Evolutionary conservation across 768 basidiomycete genomes (phyloP), one percentile per base, ranked within the genome.

Genomic region (Mrakia blollopis): DNA sequence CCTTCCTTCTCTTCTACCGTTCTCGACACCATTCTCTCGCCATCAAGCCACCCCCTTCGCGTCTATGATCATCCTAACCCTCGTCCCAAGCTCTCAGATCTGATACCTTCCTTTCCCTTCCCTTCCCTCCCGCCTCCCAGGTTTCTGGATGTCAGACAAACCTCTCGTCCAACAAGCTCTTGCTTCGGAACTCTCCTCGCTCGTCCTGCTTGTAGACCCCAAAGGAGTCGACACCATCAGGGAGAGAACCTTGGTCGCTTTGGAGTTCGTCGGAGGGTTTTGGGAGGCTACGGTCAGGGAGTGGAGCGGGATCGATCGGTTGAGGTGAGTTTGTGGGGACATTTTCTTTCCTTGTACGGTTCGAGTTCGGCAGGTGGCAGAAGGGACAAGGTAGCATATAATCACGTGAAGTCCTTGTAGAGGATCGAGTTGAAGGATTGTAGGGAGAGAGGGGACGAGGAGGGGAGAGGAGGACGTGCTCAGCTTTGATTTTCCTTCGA

Each of bases 81-180:
- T n/a, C n/a, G n/a, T n/a, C n/a, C n/a, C n/a, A n/a, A n/a, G n/a
- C n/a, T n/a, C n/a, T n/a, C n/a, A n/a, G n/a, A n/a, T n/a, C n/a
- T n/a, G n/a, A n/a, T 63, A 3, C 5, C 77, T 35, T 37, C 30
- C 25, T 39, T 57, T 41, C 52, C 47, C 7, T 25, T 50, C 18
- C 18, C 18, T 18, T 5, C 30, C 37, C 1, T 16, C 28, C 16
- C 30, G 14, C 6, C 9, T 10, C 28, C 3, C 80, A 97, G 95
- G 96, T 82, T 98, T 94, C 85, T 99, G 96, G 95, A 98, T 98
- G 94, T 98, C 95, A 14, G 96, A 99, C 85, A 99, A 98, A 82
- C 95, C 95, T 6, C 87, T 95, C 13, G 92, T 98, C 11, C 96
- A 98, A 82, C 96, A 98, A 82, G 90, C 90, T 21, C 87, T 99